These are phyloP conservation scores for Rhodotorula graminis DNA, from an alignment of 768 basidiomycete genomes.

Conservation along the genomic window DNA sequence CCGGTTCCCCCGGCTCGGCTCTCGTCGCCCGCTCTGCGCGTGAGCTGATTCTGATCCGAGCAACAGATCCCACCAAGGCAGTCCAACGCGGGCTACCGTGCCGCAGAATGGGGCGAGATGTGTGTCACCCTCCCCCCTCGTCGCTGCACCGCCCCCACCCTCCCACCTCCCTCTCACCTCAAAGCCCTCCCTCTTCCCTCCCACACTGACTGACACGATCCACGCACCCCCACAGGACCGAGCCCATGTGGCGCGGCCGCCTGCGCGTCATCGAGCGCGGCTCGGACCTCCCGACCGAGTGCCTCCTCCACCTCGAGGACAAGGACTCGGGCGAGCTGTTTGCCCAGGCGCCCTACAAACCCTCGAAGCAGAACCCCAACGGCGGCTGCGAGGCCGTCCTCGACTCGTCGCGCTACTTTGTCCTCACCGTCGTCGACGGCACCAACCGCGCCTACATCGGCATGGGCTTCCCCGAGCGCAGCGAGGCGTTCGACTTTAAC, in stretches of 20 bases:
- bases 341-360: conserved; percentile 37
- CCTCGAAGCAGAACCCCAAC: conserved; percentile 32
- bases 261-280: conserved; percentile 38
- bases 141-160: not conserved
- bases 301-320: conserved; percentile 40
- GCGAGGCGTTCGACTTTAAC: conserved; percentile 43
- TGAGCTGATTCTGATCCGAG: too few species aligned
- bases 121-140: not conserved
- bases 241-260: conserved; percentile 42
- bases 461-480: conserved; percentile 44
- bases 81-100: conserved; percentile 39
- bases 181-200: not conserved
- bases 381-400: conserved; percentile 40
- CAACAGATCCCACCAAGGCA: conserved; percentile 42
- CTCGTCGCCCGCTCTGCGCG: not conserved
- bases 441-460: conserved; percentile 40
- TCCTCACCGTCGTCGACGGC: conserved; percentile 41
- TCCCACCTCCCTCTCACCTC: too few species aligned
- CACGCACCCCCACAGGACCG: not conserved
- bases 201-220: not conserved
- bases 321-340: conserved; percentile 40
- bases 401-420: conserved; percentile 39
- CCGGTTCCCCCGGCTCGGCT: not conserved
- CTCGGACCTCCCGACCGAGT: conserved; percentile 21
- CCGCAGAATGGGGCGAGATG: conserved; percentile 35